Evolutionary conservation across 2,329 filamentous ascomycete species (phyloP).

Genomic region (Lizonia empirigonia): DNA sequence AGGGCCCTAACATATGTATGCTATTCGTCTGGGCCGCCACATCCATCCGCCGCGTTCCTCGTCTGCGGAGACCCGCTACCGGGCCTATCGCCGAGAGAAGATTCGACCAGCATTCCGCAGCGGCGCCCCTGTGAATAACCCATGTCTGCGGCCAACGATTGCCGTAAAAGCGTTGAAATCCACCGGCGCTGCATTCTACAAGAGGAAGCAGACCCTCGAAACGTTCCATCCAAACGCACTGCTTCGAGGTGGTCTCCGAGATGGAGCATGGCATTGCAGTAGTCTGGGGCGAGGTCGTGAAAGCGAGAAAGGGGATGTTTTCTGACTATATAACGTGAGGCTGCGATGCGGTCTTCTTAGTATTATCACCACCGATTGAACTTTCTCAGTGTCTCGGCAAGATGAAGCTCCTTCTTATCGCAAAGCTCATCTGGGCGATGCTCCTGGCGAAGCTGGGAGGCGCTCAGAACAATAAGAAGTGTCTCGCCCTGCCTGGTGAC

Average conservation of each 20-base stretch:
- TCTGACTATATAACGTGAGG: constrained; percentile 14
- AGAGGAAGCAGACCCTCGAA: constrained; percentile 14
- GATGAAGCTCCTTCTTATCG: constrained; percentile 19
- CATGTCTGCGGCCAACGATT: constrained; percentile 4
- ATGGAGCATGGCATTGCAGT: constrained; percentile 7
- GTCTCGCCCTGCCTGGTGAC: constrained; percentile 38
- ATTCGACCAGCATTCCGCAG: constrained; percentile 4
- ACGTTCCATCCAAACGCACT: constrained; percentile 3
- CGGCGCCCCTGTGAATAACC: not conserved
- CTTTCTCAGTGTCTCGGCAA: constrained; percentile 1
- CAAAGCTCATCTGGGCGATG: constrained; percentile 16
- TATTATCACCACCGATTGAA: constrained; percentile 4
- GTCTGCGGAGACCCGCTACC: constrained; percentile 5
- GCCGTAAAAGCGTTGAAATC: constrained; percentile 1
- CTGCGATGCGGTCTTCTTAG: constrained; percentile 2
- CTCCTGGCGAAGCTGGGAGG: constrained; percentile 9
- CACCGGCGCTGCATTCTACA: constrained; percentile 13
- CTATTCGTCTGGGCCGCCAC: constrained; percentile 8
- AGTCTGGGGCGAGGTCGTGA: constrained; percentile 9
- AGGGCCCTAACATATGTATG: not conserved
- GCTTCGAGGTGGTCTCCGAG: constrained; percentile 13
- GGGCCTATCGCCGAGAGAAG: constrained; percentile 12
- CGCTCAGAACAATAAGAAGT: constrained; percentile 13
- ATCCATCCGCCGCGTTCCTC: constrained; percentile 1
- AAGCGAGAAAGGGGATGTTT: constrained; percentile 6